phyloP scores from a whole-genome alignment of 1,284 basidiomycete genomes.

The Ustilago hordei region DNA sequence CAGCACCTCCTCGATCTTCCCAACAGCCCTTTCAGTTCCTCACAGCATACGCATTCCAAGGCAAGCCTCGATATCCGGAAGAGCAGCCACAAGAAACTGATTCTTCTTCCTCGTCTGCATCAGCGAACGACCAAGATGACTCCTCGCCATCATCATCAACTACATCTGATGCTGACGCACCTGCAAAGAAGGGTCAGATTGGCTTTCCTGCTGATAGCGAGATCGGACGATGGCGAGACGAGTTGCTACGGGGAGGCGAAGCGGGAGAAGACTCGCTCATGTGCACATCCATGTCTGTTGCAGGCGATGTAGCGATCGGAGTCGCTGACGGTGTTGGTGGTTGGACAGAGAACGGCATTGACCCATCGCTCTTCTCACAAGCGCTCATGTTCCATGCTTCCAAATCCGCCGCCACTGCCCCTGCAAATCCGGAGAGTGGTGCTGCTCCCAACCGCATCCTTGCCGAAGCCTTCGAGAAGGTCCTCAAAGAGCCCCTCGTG shows the following conservation, averaged over 20 bases:
- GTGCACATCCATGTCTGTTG: conserved; percentile 74
- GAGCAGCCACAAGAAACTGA: conserved; percentile 38
- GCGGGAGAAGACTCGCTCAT: conserved; percentile 71
- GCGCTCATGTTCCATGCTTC: conserved; percentile 78
- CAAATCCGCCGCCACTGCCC: conserved; percentile 71
- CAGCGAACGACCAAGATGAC: conserved; percentile 30
- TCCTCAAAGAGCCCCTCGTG: conserved; percentile 78
- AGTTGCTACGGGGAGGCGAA: conserved; percentile 72
- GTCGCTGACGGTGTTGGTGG: conserved; percentile 80
- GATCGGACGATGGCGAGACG: conserved; percentile 80
- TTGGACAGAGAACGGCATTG: conserved; percentile 81
- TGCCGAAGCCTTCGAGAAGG: conserved; percentile 79
- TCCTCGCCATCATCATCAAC: conserved; percentile 5
- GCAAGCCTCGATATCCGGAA: conserved; percentile 74
- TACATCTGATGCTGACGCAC: background rate
- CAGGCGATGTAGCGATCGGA: conserved; percentile 81
- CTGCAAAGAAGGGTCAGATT: conserved; percentile 67
- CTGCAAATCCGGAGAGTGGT: conserved; percentile 21
- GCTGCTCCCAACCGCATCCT: conserved; percentile 74
- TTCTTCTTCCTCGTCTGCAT: conserved; percentile 20
- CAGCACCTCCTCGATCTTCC: conserved; percentile 26
- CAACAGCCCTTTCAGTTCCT: conserved; percentile 75
- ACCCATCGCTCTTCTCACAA: conserved; percentile 81
- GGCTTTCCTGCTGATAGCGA: conserved; percentile 77
- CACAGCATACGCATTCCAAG: conserved; percentile 81